Percentiles rank a stretch among this genome's conserved stretches.
These are phyloP conservation scores for Mychonastes homosphaera DNA, from an alignment of 139 green algal genomes.

Conservation along the genomic window DNA sequence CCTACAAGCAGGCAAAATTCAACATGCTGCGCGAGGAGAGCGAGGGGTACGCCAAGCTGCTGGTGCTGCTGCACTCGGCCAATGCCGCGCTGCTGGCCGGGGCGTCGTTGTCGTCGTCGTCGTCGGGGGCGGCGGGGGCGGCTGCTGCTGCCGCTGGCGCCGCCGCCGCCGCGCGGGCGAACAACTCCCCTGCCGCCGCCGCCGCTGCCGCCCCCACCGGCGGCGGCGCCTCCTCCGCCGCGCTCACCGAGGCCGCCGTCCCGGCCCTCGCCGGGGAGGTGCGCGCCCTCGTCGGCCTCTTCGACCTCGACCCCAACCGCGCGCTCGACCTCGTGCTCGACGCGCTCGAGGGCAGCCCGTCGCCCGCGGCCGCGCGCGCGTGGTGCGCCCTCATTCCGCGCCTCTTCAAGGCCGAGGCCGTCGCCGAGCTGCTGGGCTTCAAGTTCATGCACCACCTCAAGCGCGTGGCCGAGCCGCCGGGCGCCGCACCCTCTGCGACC, in stretches of 20 bases:
- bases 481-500: too few species aligned
- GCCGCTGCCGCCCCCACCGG: background rate
- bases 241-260: conserved; percentile 1
- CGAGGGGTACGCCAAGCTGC: conserved; percentile 83
- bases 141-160: background rate
- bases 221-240: background rate
- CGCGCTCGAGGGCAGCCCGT: background rate
- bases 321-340: background rate
- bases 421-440: conserved; percentile 47
- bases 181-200: background rate
- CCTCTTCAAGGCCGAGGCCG: conserved; percentile 26
- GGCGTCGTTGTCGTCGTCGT: background rate
- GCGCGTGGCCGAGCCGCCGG: background rate
- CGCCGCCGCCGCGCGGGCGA: background rate
- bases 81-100: background rate
- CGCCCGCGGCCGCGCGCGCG: background rate
- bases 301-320: conserved; percentile 85
- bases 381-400: too few species aligned
- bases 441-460: conserved; percentile 40
- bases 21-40: conserved; percentile 84
- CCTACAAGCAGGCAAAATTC: too few species aligned
- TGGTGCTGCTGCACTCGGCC: conserved; percentile 21
- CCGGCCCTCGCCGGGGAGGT: conserved; percentile 23
- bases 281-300: conserved; percentile 74
- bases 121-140: background rate